These are phyloP conservation scores for Parietaria judaica DNA, from an alignment of 306 rosid species.

Conservation along the genomic window DNA sequence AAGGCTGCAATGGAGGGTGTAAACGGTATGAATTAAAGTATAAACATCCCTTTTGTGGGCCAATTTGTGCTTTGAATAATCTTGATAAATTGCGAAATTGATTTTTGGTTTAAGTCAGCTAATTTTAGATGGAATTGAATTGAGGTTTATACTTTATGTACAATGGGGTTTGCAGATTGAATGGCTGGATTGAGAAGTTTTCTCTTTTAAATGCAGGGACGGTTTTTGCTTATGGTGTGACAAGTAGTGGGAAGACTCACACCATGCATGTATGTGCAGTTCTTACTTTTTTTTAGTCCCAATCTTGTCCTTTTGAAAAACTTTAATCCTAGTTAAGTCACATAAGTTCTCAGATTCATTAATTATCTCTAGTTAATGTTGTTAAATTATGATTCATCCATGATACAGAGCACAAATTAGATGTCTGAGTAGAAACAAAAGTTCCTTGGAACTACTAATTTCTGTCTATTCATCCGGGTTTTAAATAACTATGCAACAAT, in stretches of 20 bases:
- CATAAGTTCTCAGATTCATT: too few relatives aligned
- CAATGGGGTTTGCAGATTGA: not conserved
- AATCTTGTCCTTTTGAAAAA: not conserved
- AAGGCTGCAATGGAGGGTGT: constrained; percentile 99
- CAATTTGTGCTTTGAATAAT: not conserved
- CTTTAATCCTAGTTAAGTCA: not conserved
- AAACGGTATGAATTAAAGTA: constrained; percentile 45
- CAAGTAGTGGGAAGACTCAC: constrained; percentile 99
- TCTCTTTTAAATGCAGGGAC: constrained; percentile 56
- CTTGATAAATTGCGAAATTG: not conserved
- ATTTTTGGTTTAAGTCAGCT: not conserved
- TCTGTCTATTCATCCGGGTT: too few relatives aligned
- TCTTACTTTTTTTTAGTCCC: not conserved
- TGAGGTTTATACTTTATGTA: constrained; percentile 2
- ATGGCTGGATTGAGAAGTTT: not conserved
- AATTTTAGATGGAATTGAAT: not conserved
- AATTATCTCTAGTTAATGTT: too few relatives aligned
- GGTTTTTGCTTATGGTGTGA: constrained; percentile 98
- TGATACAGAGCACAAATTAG: too few relatives aligned
- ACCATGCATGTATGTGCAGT: constrained; percentile 89
- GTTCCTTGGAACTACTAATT: too few relatives aligned
- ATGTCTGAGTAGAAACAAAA: too few relatives aligned
- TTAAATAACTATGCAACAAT: too few relatives aligned
- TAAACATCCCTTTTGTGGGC: constrained; percentile 1
- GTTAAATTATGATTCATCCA: too few relatives aligned